Percentiles rank a stretch among this genome's conserved stretches.
These are phyloP conservation scores for Trichoderma cornu-damae DNA, from an alignment of 2,329 filamentous ascomycete genomes.

Conservation along the genomic window DNA sequence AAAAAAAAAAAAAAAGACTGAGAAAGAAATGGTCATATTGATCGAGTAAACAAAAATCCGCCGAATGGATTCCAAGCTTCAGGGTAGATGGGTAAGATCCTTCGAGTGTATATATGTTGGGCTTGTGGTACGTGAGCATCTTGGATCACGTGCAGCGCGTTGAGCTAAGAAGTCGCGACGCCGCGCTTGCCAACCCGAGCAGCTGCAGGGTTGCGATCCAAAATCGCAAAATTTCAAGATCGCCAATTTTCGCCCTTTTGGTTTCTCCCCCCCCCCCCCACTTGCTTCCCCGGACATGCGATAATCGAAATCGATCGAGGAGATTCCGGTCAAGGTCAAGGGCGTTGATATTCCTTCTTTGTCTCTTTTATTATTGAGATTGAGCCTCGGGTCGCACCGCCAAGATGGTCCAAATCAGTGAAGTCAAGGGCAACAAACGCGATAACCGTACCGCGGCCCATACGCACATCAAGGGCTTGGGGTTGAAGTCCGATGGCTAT, in stretches of 20 bases:
- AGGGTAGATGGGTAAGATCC: too few relatives aligned
- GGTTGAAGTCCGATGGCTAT: conserved; percentile 76
- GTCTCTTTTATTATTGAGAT: background rate
- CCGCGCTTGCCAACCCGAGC: conserved; percentile 24
- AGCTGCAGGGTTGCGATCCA: conserved; percentile 28
- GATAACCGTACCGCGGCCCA: conserved; percentile 95
- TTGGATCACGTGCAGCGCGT: conserved; percentile 28
- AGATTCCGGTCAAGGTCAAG: background rate
- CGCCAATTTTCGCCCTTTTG: background rate
- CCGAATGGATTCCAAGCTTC: background rate
- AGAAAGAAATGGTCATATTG: background rate
- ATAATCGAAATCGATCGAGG: background rate
- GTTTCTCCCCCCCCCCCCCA: background rate
- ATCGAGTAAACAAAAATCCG: too few relatives aligned
- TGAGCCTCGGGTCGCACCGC: conserved; percentile 23
- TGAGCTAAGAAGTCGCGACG: conserved; percentile 26
- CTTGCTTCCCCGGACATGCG: background rate
- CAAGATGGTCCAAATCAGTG: conserved; percentile 82
- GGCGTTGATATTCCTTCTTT: background rate
- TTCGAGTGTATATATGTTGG: too few relatives aligned
- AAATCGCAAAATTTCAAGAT: conserved; percentile 35
- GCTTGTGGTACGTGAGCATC: accelerated
- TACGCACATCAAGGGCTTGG: conserved; percentile 95
- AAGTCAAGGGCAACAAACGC: conserved; percentile 90
- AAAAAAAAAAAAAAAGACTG: too few relatives aligned